Evolutionary conservation across 805 yeast genomes (phyloP).

Genomic region (Vanderwaltozyma tropicalis): DNA sequence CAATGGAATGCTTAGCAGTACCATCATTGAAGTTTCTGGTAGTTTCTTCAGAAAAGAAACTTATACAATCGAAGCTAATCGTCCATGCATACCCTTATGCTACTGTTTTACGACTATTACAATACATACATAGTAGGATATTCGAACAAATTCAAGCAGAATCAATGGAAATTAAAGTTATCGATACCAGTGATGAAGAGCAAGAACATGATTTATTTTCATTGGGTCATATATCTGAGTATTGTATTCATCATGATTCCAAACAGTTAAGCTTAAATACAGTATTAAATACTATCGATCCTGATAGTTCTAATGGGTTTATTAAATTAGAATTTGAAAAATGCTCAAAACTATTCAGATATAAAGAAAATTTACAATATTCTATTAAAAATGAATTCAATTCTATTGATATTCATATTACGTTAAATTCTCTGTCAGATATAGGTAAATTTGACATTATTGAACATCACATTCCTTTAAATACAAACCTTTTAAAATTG

Average conservation of each 20-base stretch:
- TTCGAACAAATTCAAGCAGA: slow-evolving; percentile 1
- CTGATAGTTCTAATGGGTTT: neutral
- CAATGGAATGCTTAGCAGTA: neutral
- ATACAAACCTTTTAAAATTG: slow-evolving; percentile 10
- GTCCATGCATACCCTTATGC: slow-evolving; percentile 17
- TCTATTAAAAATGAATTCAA: slow-evolving; percentile 7
- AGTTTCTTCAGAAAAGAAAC: slow-evolving; percentile 1
- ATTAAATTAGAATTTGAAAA: slow-evolving; percentile 12
- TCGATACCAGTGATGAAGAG: slow-evolving; percentile 7
- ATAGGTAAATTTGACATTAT: slow-evolving; percentile 3
- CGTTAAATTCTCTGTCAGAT: slow-evolving; percentile 8
- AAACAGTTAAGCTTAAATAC: neutral
- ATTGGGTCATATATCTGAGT: slow-evolving; percentile 5
- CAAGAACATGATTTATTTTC: slow-evolving; percentile 4
- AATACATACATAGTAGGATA: slow-evolving; percentile 12
- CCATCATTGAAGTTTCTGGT: neutral
- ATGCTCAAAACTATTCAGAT: slow-evolving; percentile 2
- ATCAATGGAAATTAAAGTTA: neutral
- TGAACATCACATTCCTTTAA: slow-evolving; percentile 4
- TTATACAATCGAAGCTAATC: slow-evolving; percentile 6
- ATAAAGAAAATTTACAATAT: slow-evolving; percentile 8
- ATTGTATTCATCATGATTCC: neutral
- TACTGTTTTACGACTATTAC: slow-evolving; percentile 13
- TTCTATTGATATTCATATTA: slow-evolving; percentile 9
- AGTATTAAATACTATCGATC: neutral